Percentiles rank a stretch among this genome's conserved stretches.
These are phyloP conservation scores for Aspergillus sclerotioniger DNA, from an alignment of 495 filamentous ascomycete species.

Conservation along the genomic window DNA sequence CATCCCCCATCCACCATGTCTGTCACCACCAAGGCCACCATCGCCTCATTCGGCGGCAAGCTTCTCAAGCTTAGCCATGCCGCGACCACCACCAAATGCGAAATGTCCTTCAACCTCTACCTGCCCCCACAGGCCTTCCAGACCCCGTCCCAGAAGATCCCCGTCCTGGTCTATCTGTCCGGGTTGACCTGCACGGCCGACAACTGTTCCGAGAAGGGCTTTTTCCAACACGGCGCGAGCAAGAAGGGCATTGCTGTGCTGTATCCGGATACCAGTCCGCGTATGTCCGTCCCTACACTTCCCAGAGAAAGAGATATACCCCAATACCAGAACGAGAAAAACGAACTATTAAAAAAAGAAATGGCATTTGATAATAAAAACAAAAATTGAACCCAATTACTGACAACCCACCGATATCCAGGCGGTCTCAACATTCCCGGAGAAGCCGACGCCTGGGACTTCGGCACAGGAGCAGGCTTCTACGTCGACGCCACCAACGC, in stretches of 20 bases:
- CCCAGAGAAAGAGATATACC: neutral
- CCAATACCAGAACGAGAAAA: too few relatives aligned
- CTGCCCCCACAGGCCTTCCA: conserved; percentile 56
- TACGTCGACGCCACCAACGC: conserved; percentile 84
- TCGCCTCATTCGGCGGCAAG: conserved; percentile 90
- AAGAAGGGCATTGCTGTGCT: conserved; percentile 80
- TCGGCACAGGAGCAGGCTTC: conserved; percentile 87
- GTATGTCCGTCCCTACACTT: conserved; percentile 52
- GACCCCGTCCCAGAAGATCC: conserved; percentile 55
- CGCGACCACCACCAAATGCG: conserved; percentile 62
- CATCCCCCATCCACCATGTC: conserved; percentile 50
- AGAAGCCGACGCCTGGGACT: conserved; percentile 84
- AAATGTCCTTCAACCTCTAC: conserved; percentile 69
- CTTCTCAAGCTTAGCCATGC: conserved; percentile 89
- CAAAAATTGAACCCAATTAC: neutral
- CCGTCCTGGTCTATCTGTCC: conserved; percentile 90
- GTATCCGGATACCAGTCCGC: conserved; percentile 92
- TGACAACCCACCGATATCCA: conserved; percentile 20
- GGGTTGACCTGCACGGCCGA: conserved; percentile 94
- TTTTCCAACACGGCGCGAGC: conserved; percentile 81
- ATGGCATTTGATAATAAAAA: neutral
- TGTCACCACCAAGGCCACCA: conserved; percentile 83
- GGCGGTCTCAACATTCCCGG: conserved; percentile 72
- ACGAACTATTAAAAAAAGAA: too few relatives aligned
- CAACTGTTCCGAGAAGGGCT: conserved; percentile 92